A percentile compares a stretch with the other conserved stretches of the same genome.
These are phyloP conservation scores for Turnera subulata DNA, from an alignment of 345 rosid genomes.

Conservation along the genomic window DNA sequence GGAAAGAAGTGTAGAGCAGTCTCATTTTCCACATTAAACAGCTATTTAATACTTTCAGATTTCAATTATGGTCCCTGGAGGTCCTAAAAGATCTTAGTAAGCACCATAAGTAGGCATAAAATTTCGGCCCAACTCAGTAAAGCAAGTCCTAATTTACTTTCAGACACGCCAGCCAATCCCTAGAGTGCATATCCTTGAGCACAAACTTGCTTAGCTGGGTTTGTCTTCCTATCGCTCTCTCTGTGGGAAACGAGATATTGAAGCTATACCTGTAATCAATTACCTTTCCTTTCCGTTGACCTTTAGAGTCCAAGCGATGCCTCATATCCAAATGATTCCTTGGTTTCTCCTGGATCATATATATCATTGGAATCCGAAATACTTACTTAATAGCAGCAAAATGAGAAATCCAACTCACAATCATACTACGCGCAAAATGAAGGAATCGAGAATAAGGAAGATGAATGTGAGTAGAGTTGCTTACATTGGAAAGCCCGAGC, in stretches of 20 bases:
- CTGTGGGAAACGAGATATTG: background rate
- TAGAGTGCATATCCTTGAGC: too few species aligned
- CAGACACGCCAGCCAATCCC: too few species aligned
- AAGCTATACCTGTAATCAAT: constrained; percentile 74
- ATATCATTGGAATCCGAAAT: background rate
- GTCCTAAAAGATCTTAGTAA: too few species aligned
- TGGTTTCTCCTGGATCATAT: constrained; percentile 59
- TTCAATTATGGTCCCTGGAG: too few species aligned
- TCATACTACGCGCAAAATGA: background rate
- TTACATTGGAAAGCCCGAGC: constrained; percentile 69
- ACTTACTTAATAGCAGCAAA: background rate
- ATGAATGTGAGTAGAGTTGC: constrained; percentile 12
- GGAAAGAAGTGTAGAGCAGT: too few species aligned
- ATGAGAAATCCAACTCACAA: background rate
- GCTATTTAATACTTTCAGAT: too few species aligned
- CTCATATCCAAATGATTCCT: constrained; percentile 95
- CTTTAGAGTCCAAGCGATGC: constrained; percentile 80
- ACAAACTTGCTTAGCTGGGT: background rate
- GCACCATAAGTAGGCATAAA: too few species aligned
- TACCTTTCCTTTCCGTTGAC: constrained; percentile 86
- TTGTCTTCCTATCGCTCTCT: background rate
- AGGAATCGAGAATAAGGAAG: too few species aligned
- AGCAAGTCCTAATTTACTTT: too few species aligned
- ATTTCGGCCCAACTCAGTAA: too few species aligned
- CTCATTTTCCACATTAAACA: too few species aligned